Percentiles rank a stretch among this genome's conserved stretches.
These are phyloP conservation scores for Phalaenopsis aphrodite DNA, from an alignment of 106 monocot species.

Conservation along the genomic window DNA sequence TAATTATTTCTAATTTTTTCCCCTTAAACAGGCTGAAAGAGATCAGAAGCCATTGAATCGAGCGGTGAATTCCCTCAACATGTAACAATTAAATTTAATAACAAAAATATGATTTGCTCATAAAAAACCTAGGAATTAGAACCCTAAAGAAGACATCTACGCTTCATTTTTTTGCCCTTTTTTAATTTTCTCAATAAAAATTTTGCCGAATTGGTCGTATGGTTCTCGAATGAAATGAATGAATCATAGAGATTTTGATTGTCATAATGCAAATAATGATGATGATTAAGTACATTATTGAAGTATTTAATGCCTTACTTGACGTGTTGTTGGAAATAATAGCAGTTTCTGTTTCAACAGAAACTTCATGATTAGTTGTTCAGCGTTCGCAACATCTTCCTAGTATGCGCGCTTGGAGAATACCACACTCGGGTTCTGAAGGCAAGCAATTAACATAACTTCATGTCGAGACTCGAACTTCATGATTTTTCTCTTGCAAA, in stretches of 20 bases:
- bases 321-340: conserved; percentile 20
- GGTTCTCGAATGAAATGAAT: too few species aligned
- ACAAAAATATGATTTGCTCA: neutral
- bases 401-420: conserved; percentile 33
- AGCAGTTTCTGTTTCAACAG: conserved; percentile 27
- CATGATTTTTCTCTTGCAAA: too few species aligned
- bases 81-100: conserved; percentile 12
- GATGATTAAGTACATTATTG: neutral
- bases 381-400: conserved; percentile 28
- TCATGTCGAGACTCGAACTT: too few species aligned
- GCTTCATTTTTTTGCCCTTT: too few species aligned
- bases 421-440: conserved; percentile 16
- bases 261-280: neutral
- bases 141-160: too few species aligned
- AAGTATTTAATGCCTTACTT: neutral
- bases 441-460: neutral
- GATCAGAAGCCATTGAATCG: conserved; percentile 39
- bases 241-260: too few species aligned
- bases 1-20: neutral
- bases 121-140: neutral
- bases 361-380: conserved; percentile 27
- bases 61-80: conserved; percentile 65
- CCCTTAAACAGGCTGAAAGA: conserved; percentile 30
- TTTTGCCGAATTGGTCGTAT: too few species aligned
- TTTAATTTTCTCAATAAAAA: too few species aligned